phyloP scores from a whole-genome alignment of 169 alveolate genomes.

The Fabrea salina region DNA sequence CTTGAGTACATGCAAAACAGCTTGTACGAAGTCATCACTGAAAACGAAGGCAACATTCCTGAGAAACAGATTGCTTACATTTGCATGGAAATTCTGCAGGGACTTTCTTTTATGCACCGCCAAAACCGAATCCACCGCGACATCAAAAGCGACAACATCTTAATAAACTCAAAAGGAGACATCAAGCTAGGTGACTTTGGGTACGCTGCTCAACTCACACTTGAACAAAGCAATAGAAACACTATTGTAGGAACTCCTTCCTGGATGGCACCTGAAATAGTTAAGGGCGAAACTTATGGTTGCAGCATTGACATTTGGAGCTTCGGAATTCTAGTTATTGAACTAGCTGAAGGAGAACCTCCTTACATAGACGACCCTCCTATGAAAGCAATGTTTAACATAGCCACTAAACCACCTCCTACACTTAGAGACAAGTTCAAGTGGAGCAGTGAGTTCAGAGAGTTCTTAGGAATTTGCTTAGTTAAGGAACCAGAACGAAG shows the following conservation, averaged over 20 bases:
- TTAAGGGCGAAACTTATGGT: conserved; percentile 65
- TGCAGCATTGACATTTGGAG: conserved; percentile 90
- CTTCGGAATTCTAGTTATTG: conserved; percentile 90
- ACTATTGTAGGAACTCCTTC: conserved; percentile 90
- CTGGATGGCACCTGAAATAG: conserved; percentile 96
- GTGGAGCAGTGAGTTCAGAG: background rate
- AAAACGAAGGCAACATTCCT: background rate
- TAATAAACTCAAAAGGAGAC: conserved; percentile 70
- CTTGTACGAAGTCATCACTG: background rate
- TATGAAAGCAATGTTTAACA: background rate
- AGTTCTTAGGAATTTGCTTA: background rate
- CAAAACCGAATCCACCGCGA: conserved; percentile 83
- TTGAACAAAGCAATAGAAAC: conserved; percentile 5
- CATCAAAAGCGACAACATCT: conserved; percentile 86
- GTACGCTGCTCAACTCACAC: background rate
- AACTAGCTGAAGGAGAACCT: conserved; percentile 90
- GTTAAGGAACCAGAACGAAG: background rate
- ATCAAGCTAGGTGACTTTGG: conserved; percentile 90
- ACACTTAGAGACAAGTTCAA: background rate
- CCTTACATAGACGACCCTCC: conserved; percentile 71
- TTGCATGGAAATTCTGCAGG: background rate
- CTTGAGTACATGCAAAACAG: background rate
- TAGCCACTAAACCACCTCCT: conserved; percentile 14
- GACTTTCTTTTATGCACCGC: background rate
- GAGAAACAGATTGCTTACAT: conserved; percentile 23